Base-by-base conservation (phyloP, 2,329 filamentous ascomycete genomes). In the Orbilia ellipsospora region DNA sequence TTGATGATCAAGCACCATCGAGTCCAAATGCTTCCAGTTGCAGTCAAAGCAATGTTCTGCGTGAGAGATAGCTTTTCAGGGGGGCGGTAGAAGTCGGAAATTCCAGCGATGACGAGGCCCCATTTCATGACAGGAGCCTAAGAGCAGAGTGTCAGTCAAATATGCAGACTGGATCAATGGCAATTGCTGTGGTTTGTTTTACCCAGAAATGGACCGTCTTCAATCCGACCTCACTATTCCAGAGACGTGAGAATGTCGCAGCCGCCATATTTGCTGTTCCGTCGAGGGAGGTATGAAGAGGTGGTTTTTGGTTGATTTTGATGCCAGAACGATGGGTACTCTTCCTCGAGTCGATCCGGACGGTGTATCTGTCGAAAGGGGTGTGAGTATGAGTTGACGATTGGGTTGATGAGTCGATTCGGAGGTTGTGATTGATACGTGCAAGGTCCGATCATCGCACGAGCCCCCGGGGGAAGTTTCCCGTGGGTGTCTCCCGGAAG, bases 171-270 rank as follows among this genome's bases (percentile, higher is more conserved):
- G 8, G 23, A 7, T 36, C 5, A 6, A 36, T 36, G 5, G 31
- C 31, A 10, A 36, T 36, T 2, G 10, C 23, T 51, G 45, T 31
- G 28, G n/a, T 40, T 12, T 2, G 26, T 59, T 66, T 52, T 42
- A 80, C 79, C 94, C 95, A 99, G 85, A 99, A 99, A 84, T 99
- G 95, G 80, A 99, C 95, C 77, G 95, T 99, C 90, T 93, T 93
- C 80, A 94, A 80, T 61, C 92, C 92, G 78, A 94, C 84, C 77
- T 92, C 91, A 83, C 90, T 93, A 83, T 92, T 89, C 90, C 90
- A 93, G 86, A 96, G 88, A 83, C 89, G 89, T 86, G 90, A 89
- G 83, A 95, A 89, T 18, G 66, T 65, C 26, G 73, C 54, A 12
- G 73, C 45, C 4, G 73, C 65, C 73, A 70, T 70, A 13, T 16